Evolutionary conservation across 176 grass and related monocot species (phyloP).

Genomic region (Zea mays): Zm-B73-REFERENCE-NAM-5.0 NC_050097.1:200709001-200709500

Average conservation of each 20-base stretch:
- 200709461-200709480: too few relatives aligned
- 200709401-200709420: too few relatives aligned
- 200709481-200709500: too few relatives aligned
- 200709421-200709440: neutral
- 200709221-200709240: neutral
- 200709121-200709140: constrained; percentile 41
- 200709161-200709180: neutral
- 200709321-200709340: neutral
- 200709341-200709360: neutral
- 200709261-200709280: constrained; percentile 40
- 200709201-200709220: neutral
- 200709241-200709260: constrained; percentile 2
- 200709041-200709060: constrained; percentile 31
- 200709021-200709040: neutral
- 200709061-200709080: constrained; percentile 4
- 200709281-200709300: constrained; percentile 52
- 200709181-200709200: neutral
- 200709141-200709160: neutral
- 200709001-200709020: constrained; percentile 36
- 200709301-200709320: constrained; percentile 19
- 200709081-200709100: constrained; percentile 47
- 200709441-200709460: too few relatives aligned
- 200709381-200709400: neutral
- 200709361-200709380: constrained; percentile 1
- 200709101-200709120: constrained; percentile 25